phyloP scores from a whole-genome alignment of 805 yeast species.

The Pichia insulana region DNA sequence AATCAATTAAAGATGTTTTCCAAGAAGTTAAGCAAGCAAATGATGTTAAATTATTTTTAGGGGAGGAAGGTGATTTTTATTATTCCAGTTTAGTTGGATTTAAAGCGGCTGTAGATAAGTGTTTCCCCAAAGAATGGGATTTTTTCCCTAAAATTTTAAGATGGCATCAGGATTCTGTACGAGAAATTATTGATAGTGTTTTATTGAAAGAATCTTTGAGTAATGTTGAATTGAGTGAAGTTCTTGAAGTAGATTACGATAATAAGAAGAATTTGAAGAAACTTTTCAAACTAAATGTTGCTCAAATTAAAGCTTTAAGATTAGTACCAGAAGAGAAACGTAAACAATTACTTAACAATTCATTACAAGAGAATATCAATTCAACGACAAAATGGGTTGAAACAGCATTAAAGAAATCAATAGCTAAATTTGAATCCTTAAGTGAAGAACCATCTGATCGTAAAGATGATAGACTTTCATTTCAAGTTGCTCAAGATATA shows the following conservation, averaged over 20 bases:
- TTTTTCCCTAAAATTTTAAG: conserved; percentile 52
- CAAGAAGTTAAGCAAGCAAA: conserved; percentile 47
- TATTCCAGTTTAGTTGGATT: conserved; percentile 70
- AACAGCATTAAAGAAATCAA: conserved; percentile 30
- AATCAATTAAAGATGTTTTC: conserved; percentile 59
- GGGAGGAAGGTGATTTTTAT: conserved; percentile 66
- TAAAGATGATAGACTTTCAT: conserved; percentile 19
- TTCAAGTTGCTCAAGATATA: conserved; percentile 22
- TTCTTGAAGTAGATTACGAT: conserved; percentile 69
- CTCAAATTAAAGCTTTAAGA: conserved; percentile 44
- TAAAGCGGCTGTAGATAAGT: conserved; percentile 43
- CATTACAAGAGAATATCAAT: conserved; percentile 51
- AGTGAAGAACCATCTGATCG: conserved; percentile 53
- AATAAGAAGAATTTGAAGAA: conserved; percentile 47
- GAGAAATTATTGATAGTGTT: conserved; percentile 50
- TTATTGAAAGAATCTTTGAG: conserved; percentile 50
- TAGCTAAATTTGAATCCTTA: conserved; percentile 53
- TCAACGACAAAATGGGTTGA: conserved; percentile 83
- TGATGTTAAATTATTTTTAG: conserved; percentile 41
- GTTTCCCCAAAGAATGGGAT: conserved; percentile 72
- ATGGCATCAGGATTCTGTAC: conserved; percentile 60
- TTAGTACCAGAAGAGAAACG: conserved; percentile 49
- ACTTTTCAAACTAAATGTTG: conserved; percentile 42
- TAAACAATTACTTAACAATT: conserved; percentile 67
- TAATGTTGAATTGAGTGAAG: conserved; percentile 60